Evolutionary conservation across 2,329 filamentous ascomycete species (phyloP), one percentile per base, ranked within the genome.

Genomic region (Colletotrichum sansevieriae): DNA sequence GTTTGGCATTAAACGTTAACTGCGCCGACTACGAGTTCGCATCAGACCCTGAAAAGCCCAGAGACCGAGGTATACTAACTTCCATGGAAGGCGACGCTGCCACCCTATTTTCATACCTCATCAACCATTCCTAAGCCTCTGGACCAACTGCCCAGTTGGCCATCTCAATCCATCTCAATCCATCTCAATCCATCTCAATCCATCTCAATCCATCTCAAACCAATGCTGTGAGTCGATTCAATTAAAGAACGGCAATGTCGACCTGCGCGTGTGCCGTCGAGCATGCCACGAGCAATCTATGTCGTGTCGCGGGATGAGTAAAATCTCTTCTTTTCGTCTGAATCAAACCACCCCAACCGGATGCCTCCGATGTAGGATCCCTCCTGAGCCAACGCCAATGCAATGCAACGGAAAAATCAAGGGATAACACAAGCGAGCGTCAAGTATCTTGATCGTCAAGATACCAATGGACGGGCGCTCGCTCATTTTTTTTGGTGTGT

Each of bases 361-460:
- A 64, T 58, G 51, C 71, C 59, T 70, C 66, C 68, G 54, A 47
- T 52, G 41, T 33, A 60, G 52, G 44, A 65, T 65, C 68, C 68
- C 64, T 72, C 75, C 68, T 75, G 76, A 79, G 71, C 79, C 76
- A 88, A 88, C 86, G 86, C 86, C 86, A 78, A 75, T 88, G 86
- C 86, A 85, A 88, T 88, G 86, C 86, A 83, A 65, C 71, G 76
- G 76, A 72, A 75, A 75, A 77, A 75, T 72, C 73, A 79, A 77
- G 76, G 79, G 76, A 75, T 82, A 81, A 76, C 74, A 73, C 52
- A 63, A 65, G 57, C 47, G 59, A 52, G 54, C 52, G 67, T 56
- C 70, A 29, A 52, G 51, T 37, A 9, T 10, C 62, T 41, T 11
- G 6, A 20, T 7, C 35, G 56, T 57, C 55, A 65, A 61, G n/a